Conservation (phyloP, 495 filamentous ascomycete species). For the Penicillium goetzii region DNA sequence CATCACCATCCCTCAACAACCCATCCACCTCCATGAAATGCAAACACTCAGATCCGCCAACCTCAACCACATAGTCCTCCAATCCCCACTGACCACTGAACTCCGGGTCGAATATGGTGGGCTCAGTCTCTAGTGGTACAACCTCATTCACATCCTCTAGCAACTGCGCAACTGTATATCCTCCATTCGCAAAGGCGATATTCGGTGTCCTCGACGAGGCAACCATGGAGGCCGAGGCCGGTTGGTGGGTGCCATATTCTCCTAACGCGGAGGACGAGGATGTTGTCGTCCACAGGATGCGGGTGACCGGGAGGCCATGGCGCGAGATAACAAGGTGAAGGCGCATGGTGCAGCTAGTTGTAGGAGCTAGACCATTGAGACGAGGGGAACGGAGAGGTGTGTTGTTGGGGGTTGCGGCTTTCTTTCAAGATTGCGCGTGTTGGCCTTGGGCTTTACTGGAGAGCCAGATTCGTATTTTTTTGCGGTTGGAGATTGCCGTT, state of each 20-base stretch:
- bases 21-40: conserved; percentile 78
- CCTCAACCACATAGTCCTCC: conserved; percentile 90
- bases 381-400: neutral
- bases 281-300: conserved; percentile 70
- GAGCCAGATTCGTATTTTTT: neutral
- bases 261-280: conserved; percentile 39
- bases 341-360: conserved; percentile 60
- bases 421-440: conserved; percentile 7
- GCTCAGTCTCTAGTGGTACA: conserved; percentile 77
- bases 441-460: neutral
- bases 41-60: conserved; percentile 82
- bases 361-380: conserved; percentile 25
- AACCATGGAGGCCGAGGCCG: conserved; percentile 40
- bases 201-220: conserved; percentile 46
- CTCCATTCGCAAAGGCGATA: conserved; percentile 54
- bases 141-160: conserved; percentile 82
- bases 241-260: conserved; percentile 28
- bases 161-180: conserved; percentile 76
- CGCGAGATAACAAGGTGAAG: conserved; percentile 82
- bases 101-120: conserved; percentile 40
- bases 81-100: conserved; percentile 72
- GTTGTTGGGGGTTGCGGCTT: neutral
- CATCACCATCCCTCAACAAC: conserved; percentile 80
- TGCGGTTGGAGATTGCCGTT: neutral
- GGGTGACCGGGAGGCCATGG: conserved; percentile 74